Evolutionary conservation across 2,329 filamentous ascomycete genomes (phyloP), one percentile per base, ranked within the genome.

Genomic region (Diaporthe nobilis): DNA sequence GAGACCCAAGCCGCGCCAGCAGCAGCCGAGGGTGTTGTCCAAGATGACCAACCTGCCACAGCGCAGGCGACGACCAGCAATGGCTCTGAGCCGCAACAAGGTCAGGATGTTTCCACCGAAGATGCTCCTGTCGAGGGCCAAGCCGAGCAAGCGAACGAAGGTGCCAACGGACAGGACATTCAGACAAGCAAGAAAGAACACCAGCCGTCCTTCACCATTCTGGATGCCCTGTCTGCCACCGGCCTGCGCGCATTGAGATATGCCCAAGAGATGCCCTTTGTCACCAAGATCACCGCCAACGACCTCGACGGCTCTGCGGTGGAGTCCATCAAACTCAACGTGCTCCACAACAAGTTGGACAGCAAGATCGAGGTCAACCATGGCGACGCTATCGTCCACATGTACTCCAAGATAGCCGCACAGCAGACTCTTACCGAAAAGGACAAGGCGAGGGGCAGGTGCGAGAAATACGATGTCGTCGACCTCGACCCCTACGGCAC

Each of bases 401-500:
- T 99, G 96, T 98, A 98, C 83, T 89, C 90, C 77, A 86, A 91
- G 72, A 87, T 94, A 61, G 90, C 91, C 9, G 84, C 88, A 51
- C 88, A 89, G 72, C 82, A 89, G 49, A 84, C 88, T 80, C 80
- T 85, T n/a, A 80, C 81, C 31, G 82, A 82, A 82, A 71, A 81
- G 79, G 81, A 79, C 60, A 82, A 85, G 72, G 79, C 84, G 60
- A 83, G 87, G 76, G 81, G 85, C 75, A 82, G 84, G 55, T 51
- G 39, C 44, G 85, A 86, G 77, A 89, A 92, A 81, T 99, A 98
- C 83, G 95, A 98, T 83, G 96, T 98, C 31, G 97, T 99, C 78
- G 97, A 99, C 82, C 90, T 99, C 42, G 97, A 99, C 82, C 97
- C 97, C 0, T 99, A 99, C 81, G 97, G 97, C 57, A 97, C 95